Base-by-base conservation (phyloP, 176 grass and related monocot species). In the Alloteropsis semialata region DNA sequence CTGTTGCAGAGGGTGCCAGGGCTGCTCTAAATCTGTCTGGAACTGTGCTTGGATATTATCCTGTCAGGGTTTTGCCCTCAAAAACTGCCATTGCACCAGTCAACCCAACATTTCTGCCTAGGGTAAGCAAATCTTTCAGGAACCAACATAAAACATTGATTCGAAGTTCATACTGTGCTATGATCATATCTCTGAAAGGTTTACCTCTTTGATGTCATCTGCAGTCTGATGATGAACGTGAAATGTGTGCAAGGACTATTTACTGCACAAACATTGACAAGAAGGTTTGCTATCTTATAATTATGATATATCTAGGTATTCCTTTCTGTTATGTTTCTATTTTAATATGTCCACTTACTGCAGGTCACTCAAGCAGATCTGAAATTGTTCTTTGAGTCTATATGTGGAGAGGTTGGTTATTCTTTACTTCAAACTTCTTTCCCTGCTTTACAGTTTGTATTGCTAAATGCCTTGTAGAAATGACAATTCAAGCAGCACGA, bases 211-310 rank as follows among this genome's bases (percentile, higher is more conserved):
- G 32, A 60, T 78, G 33, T 65, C 33, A 3, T 54, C 38, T 92
- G 49, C 72, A 99, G 93, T 96, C 93, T 81, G 93, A 99, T 81
- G 96, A 99, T 88, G 96, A 99, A 62, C 92, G 93, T 37, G 96
- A 99, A 76, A 99, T 99, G 93, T 99, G 96, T 83, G 93, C 96
- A 71, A 99, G 91, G 89, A 96, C 93, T 77, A 92, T 99, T 77
- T 99, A 99, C 77, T 99, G 96, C 87, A 95, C 96, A 87, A 99
- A 99, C 81, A 96, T 99, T 85, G 96, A 99, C 87, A 99, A 96
- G 90, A 99, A 99, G 96, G 96, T 99, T 60, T 77, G 24, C 57
- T 76, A 73, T 48, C 66, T 2, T 70, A 66, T 75, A 37, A 37
- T 80, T 62, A 86, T 50, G 63, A 42, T 69, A 13, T 21, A 18